Evolutionary conservation across 2,329 filamentous ascomycete species (phyloP), one percentile per base, ranked within the genome.

Genomic region (Cladorrhinum sp.): DNA sequence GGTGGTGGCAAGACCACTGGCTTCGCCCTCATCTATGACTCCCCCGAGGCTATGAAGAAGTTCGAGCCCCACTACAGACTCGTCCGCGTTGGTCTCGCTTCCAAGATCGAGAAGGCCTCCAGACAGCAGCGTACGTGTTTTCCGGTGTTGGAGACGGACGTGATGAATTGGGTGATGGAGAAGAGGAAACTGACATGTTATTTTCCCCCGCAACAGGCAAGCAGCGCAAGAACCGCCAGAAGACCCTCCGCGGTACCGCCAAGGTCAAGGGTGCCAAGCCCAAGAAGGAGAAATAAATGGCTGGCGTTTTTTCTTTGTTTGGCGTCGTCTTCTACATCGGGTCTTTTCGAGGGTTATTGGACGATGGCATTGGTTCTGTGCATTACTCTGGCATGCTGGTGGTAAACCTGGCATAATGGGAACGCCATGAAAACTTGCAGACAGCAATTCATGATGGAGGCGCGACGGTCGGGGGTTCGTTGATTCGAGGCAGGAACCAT

Each of bases 1-100:
- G 95, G 95, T 93, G 95, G 95, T 78, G 95, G 95, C 86, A 99
- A 99, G 90, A 96, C 91, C 80, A 98, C 93, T 70, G 95, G 95
- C 75, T 99, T 99, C 79, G 95, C 92, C 71, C 92, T 98, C 75
- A 86, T 99, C 84, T 99, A 99, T 88, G 95, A 99, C 83, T 96
- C 91, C 71, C 84, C 87, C 77, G 95, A 99, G 86, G 92, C 93
- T 75, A 89, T 99, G 89, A 97, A 97, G 91, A 98, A 98, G 84
- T 99, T 98, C 81, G 95, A 99, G 88, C 95, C 95, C 74, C 89
- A 90, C 82, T 97, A 97, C 90, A 89, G 95, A 81, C 88, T 97
- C 73, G 87, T 99, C 79, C 88, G 95, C 72, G 91, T 96, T 77
- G 95, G 93, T 77, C 85, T 91, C 73, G 93, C 92, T 76, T 85